A percentile compares a stretch with the other conserved stretches of the same genome.
phyloP scores from a whole-genome alignment of 2,329 filamentous ascomycete genomes.

The Lasiodiplodia hormozganensis region DNA sequence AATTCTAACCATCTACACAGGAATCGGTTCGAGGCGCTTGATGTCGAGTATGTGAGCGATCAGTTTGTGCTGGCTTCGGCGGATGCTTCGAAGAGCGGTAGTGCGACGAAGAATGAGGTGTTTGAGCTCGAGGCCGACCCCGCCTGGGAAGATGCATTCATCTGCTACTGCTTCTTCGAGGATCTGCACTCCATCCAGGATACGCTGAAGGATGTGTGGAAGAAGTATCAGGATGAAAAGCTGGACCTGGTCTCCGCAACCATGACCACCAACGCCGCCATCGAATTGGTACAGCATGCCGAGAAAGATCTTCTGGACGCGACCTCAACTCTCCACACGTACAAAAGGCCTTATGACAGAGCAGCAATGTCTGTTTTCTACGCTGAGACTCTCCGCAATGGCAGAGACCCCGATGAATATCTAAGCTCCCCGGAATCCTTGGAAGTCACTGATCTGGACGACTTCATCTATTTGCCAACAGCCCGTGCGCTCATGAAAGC shows the following conservation, averaged over 20 bases:
- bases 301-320: constrained; percentile 1
- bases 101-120: neutral
- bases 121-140: constrained; percentile 2
- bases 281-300: neutral
- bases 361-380: constrained; percentile 8
- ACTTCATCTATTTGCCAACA: constrained; percentile 3
- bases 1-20: neutral
- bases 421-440: neutral
- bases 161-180: constrained; percentile 9
- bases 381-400: constrained; percentile 3
- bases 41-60: neutral
- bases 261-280: neutral
- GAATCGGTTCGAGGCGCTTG: neutral
- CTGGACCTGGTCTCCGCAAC: constrained; percentile 7
- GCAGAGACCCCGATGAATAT: constrained; percentile 3
- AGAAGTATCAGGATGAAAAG: neutral
- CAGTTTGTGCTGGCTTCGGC: neutral
- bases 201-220: constrained; percentile 3
- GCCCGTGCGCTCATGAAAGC: neutral
- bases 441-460: constrained; percentile 4
- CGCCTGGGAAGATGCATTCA: constrained; percentile 4
- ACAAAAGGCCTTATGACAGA: neutral
- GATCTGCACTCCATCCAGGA: constrained; percentile 6
- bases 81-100: neutral
- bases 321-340: neutral